Evolutionary conservation across 352 stramenopile genomes (phyloP).

Genomic region (Peronospora farinosa): DNA sequence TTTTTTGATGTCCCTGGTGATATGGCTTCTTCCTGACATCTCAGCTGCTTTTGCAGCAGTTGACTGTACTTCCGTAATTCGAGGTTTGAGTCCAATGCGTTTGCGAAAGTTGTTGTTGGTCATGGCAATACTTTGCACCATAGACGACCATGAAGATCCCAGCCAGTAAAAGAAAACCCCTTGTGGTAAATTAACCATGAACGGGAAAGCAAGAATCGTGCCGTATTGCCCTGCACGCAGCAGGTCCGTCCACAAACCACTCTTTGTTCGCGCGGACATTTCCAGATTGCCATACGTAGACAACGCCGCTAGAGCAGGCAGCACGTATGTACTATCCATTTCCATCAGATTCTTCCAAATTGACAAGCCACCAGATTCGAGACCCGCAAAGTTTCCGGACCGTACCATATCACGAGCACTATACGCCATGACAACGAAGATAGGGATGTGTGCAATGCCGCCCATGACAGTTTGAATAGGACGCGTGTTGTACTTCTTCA

Average conservation of each 20-base stretch:
- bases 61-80: constrained; percentile 24
- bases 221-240: constrained; percentile 47
- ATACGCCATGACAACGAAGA: constrained; percentile 71
- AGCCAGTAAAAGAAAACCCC: constrained; percentile 85
- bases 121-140: constrained; percentile 56
- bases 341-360: constrained; percentile 66
- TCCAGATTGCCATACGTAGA: constrained; percentile 70
- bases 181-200: constrained; percentile 47
- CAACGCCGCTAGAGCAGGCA: constrained; percentile 43
- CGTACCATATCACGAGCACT: constrained; percentile 73
- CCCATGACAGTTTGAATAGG: constrained; percentile 60
- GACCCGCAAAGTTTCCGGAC: constrained; percentile 50
- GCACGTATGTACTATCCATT: constrained; percentile 49
- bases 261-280: constrained; percentile 41
- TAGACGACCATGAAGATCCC: constrained; percentile 56
- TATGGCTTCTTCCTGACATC: constrained; percentile 20
- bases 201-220: constrained; percentile 46
- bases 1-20: neutral
- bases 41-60: constrained; percentile 13
- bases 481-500: constrained; percentile 72
- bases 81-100: constrained; percentile 46
- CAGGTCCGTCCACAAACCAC: constrained; percentile 37
- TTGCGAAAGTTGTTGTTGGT: constrained; percentile 59
- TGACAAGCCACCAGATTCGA: constrained; percentile 52
- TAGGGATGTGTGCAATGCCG: constrained; percentile 58